Evolutionary conservation across 192 early-diverging fungal species (phyloP).

Genomic region (Cetraspora pellucida): DNA sequence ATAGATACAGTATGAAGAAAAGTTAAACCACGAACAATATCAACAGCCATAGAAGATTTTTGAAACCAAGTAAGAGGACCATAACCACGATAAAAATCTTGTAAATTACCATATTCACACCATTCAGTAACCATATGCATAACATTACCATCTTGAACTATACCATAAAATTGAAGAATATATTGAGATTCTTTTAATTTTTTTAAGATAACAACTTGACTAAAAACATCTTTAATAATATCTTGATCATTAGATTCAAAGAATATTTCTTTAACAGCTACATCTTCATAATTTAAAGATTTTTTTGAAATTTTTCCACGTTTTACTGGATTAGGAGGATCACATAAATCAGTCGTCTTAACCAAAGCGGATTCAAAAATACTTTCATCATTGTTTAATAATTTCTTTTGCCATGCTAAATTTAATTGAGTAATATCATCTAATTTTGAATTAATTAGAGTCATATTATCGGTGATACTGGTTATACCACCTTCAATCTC

Average conservation of each 20-base stretch:
- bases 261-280: slow-evolving; percentile 17
- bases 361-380: neutral
- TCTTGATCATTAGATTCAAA: slow-evolving; percentile 8
- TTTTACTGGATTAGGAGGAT: neutral
- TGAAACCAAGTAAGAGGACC: slow-evolving; percentile 9
- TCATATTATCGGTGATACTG: neutral
- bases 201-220: slow-evolving; percentile 26
- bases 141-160: neutral
- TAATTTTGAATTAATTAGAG: slow-evolving; percentile 4
- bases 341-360: neutral
- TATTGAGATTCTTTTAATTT: slow-evolving; percentile 28
- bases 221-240: slow-evolving; percentile 16
- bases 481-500: neutral
- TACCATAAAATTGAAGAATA: slow-evolving; percentile 29
- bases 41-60: slow-evolving; percentile 11
- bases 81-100: slow-evolving; percentile 21
- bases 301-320: slow-evolving; percentile 15
- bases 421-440: slow-evolving; percentile 26
- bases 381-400: slow-evolving; percentile 8
- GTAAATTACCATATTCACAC: slow-evolving; percentile 29
- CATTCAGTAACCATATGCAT: slow-evolving; percentile 31
- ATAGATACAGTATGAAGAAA: slow-evolving; percentile 23
- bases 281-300: slow-evolving; percentile 1
- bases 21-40: slow-evolving; percentile 27
- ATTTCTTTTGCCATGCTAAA: slow-evolving; percentile 17